These are phyloP conservation scores for Boletus smithii DNA, from an alignment of 1,284 basidiomycete genomes.

Conservation along the genomic window DNA sequence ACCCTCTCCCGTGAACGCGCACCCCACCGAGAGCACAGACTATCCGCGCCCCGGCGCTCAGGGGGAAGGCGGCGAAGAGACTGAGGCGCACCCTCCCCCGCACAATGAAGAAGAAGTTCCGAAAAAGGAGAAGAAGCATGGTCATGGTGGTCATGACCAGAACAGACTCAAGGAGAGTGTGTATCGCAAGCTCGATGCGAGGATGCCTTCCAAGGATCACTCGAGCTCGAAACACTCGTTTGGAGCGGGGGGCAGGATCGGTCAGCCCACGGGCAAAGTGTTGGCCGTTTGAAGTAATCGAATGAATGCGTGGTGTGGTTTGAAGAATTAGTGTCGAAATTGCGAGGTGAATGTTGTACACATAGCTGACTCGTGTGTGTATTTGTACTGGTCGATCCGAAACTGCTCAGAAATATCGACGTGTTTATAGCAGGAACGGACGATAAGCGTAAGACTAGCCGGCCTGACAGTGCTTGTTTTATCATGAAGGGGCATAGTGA, in stretches of 20 bases:
- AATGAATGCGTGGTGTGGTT: not conserved
- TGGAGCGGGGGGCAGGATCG: constrained; percentile 51
- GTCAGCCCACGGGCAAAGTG: constrained; percentile 54
- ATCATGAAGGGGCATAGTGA: constrained; percentile 22
- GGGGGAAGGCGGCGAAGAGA: constrained; percentile 37
- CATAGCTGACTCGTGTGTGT: constrained; percentile 13
- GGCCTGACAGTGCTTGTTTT: constrained; percentile 14
- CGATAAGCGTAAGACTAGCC: constrained; percentile 5
- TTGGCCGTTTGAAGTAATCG: constrained; percentile 37
- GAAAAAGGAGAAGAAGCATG: constrained; percentile 51
- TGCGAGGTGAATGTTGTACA: constrained; percentile 9
- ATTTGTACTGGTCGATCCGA: constrained; percentile 18
- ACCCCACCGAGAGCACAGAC: constrained; percentile 41
- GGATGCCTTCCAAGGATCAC: constrained; percentile 50
- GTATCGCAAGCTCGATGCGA: constrained; percentile 49
- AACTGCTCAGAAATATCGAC: not conserved
- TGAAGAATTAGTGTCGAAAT: not conserved
- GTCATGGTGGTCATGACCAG: constrained; percentile 44
- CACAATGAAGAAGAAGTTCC: constrained; percentile 51
- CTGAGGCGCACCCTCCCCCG: constrained; percentile 36
- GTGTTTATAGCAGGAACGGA: no score
- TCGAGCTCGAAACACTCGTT: constrained; percentile 34
- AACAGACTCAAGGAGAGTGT: constrained; percentile 48
- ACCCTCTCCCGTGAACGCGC: constrained; percentile 24
- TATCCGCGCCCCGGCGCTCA: constrained; percentile 61